These are phyloP conservation scores for Allium cepa DNA, from an alignment of 106 monocot genomes.

Conservation along the genomic window DNA sequence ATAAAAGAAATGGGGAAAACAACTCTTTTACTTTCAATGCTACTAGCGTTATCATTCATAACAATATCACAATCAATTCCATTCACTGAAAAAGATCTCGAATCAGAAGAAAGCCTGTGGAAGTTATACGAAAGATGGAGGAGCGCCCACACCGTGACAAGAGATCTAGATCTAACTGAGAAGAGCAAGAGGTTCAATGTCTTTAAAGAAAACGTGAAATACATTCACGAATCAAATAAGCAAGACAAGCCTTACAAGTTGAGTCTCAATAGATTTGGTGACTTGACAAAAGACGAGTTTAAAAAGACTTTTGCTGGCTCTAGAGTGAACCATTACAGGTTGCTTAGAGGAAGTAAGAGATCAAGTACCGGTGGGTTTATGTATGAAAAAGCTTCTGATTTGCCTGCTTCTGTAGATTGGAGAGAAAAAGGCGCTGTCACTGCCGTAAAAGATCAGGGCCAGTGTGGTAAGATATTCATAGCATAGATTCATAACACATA, in stretches of 20 bases:
- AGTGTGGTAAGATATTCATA: neutral
- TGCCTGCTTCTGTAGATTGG: conserved; percentile 7
- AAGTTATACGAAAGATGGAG: conserved; percentile 55
- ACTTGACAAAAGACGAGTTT: conserved; percentile 50
- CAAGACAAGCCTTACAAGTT: conserved; percentile 31
- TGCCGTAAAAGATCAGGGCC: conserved; percentile 1
- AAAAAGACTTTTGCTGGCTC: conserved; percentile 22
- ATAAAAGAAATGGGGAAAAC: neutral
- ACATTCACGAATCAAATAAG: conserved; percentile 46
- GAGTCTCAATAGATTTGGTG: conserved; percentile 45
- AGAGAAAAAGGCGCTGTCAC: conserved; percentile 4
- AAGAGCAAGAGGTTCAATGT: conserved; percentile 42
- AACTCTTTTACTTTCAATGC: neutral
- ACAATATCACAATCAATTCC: conserved; percentile 12
- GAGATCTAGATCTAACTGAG: conserved; percentile 43
- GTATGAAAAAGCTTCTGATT: neutral
- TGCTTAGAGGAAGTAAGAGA: neutral
- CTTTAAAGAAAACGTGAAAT: conserved; percentile 48
- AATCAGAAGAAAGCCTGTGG: conserved; percentile 52
- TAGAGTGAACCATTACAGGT: conserved; percentile 16
- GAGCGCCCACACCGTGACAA: conserved; percentile 33
- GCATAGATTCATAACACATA: no score
- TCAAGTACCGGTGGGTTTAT: conserved; percentile 1
- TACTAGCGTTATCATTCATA: neutral
- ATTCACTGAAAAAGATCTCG: conserved; percentile 50